phyloP scores from a whole-genome alignment of 139 green algal species.

The Chlamydomonas sphaeroides region DNA sequence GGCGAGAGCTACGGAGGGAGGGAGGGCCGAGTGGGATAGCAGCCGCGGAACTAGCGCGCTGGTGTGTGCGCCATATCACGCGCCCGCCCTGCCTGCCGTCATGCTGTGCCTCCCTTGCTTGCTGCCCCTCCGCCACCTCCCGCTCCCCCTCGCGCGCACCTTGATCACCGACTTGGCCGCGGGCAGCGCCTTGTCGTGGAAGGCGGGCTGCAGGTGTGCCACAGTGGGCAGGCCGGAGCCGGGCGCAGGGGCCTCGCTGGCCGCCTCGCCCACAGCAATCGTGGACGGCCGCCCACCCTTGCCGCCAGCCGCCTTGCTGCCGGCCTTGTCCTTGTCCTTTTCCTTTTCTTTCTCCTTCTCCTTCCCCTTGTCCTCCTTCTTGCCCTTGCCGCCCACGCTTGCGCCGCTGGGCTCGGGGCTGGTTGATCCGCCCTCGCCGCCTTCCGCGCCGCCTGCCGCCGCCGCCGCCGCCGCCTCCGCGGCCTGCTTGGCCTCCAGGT shows the following conservation, averaged over 20 bases:
- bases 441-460: neutral
- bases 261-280: neutral
- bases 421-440: neutral
- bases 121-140: neutral
- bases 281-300: neutral
- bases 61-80: too few relatives aligned
- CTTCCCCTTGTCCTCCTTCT: neutral
- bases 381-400: too few relatives aligned
- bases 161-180: constrained; percentile 20
- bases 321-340: neutral
- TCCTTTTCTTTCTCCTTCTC: neutral
- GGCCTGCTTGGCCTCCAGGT: constrained; percentile 30
- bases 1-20: too few relatives aligned
- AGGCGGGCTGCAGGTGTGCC: constrained; percentile 8
- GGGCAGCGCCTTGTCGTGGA: constrained; percentile 29
- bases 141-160: neutral
- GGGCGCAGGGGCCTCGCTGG: too few relatives aligned
- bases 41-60: too few relatives aligned
- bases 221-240: neutral
- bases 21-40: too few relatives aligned
- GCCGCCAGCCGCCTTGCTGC: neutral
- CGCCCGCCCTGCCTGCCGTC: neutral
- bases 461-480: neutral
- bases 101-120: neutral
- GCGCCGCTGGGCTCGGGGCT: too few relatives aligned